A percentile compares a stretch with the other conserved stretches of the same genome.
Evolutionary conservation across 2,329 filamentous ascomycete genomes (phyloP).

Genomic region (Aspergillus sp.): DNA sequence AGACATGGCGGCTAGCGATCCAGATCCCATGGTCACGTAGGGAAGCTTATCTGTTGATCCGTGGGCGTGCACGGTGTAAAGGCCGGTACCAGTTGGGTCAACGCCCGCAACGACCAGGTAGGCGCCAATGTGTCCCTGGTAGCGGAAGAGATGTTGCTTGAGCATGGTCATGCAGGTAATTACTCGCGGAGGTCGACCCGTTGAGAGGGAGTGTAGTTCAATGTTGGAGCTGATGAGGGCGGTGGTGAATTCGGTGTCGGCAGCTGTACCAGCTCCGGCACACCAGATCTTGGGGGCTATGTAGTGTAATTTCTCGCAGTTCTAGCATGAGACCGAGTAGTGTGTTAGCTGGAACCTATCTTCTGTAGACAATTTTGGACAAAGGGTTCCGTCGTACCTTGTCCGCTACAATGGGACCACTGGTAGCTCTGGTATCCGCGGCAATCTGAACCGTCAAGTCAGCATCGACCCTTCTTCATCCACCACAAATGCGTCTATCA

Average conservation of each 20-base stretch:
- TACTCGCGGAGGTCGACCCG: conserved; percentile 93
- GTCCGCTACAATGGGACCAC: conserved; percentile 97
- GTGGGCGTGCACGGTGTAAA: conserved; percentile 98
- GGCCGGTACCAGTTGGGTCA: conserved; percentile 90
- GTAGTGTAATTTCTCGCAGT: conserved; percentile 99
- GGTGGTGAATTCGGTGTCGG: conserved; percentile 98
- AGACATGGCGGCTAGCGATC: conserved; percentile 94
- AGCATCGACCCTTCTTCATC: conserved; percentile 20
- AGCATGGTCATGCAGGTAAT: conserved; percentile 99
- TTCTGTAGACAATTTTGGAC: not conserved
- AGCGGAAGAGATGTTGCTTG: conserved; percentile 98
- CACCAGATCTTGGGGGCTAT: conserved; percentile 99
- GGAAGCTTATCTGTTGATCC: conserved; percentile 98
- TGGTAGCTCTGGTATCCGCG: conserved; percentile 96
- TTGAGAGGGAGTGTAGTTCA: conserved; percentile 94
- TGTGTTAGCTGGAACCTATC: not conserved
- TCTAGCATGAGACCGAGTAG: conserved; percentile 54
- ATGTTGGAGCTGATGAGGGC: conserved; percentile 98
- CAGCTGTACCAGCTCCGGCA: conserved; percentile 94
- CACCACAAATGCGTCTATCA: conserved; percentile 1
- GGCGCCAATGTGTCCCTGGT: conserved; percentile 96
- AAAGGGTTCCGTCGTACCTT: conserved; percentile 61
- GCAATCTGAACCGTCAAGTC: conserved; percentile 69
- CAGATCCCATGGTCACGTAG: conserved; percentile 98
- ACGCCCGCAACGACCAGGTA: conserved; percentile 97